Conservation (phyloP, 1,284 basidiomycete genomes). For the Pterulicium gracile region DNA sequence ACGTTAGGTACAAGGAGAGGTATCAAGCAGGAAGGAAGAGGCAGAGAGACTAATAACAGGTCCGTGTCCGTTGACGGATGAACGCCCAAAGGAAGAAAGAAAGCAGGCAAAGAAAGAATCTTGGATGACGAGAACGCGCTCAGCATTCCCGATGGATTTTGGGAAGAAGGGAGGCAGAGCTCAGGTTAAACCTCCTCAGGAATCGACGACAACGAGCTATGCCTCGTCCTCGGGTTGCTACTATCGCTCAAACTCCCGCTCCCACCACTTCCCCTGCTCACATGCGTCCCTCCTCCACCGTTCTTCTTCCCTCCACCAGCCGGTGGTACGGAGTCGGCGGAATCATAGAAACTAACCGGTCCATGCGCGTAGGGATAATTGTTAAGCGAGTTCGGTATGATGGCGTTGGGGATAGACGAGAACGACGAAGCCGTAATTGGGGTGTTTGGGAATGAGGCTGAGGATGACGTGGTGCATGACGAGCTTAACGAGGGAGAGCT, state of each 20-base stretch:
- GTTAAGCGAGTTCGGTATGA: not conserved
- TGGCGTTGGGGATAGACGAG: not conserved
- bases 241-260: not conserved
- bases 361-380: not conserved
- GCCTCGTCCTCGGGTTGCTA: not conserved
- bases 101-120: no score
- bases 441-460: not conserved
- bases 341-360: not conserved
- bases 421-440: not conserved
- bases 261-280: not conserved
- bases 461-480: no score
- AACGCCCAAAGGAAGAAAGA: no score
- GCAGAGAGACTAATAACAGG: no score
- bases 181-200: not conserved
- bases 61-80: no score
- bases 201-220: not conserved
- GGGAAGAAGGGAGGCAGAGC: no score
- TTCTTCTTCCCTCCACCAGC: no score
- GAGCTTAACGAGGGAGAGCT: no score
- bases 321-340: not conserved
- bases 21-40: no score
- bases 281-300: not conserved
- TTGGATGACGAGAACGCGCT: no score
- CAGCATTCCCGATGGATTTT: no score
- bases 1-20: no score